Conservation (phyloP, 1,139 yeast species). For the Geotrichum carabidarum region DNA sequence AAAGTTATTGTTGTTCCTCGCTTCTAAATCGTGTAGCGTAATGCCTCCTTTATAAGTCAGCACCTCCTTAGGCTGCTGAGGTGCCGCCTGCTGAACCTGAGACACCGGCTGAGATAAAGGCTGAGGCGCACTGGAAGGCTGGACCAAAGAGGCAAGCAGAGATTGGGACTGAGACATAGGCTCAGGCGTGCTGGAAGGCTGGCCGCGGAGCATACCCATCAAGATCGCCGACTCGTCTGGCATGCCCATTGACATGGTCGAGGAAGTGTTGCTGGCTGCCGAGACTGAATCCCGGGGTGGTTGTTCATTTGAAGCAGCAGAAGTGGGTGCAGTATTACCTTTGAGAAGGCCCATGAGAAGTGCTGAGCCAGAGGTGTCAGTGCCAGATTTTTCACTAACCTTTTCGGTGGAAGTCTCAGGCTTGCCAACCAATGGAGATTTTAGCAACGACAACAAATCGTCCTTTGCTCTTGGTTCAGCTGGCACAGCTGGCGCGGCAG, state of each 20-base stretch:
- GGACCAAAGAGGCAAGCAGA: neutral
- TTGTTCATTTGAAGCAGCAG: neutral
- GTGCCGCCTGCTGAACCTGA: neutral
- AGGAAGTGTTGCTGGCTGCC: neutral
- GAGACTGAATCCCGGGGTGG: neutral
- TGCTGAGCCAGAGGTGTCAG: conserved; percentile 4
- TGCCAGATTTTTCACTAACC: neutral
- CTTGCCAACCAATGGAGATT: neutral
- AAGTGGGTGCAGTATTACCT: neutral
- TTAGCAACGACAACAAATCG: neutral
- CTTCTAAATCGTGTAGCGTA: conserved; percentile 8
- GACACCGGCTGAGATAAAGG: neutral
- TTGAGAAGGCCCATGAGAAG: conserved; percentile 11
- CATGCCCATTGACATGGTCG: neutral
- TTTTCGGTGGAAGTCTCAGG: neutral
- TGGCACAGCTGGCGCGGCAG: neutral
- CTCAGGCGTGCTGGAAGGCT: conserved; percentile 8
- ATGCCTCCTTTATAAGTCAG: conserved; percentile 2
- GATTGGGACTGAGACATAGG: neutral
- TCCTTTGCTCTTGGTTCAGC: neutral
- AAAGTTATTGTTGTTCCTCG: neutral
- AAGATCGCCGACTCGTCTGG: conserved; percentile 10
- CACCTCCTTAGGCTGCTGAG: neutral
- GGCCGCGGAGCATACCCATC: conserved; percentile 8
- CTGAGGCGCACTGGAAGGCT: neutral